Percentiles rank a stretch among this genome's conserved stretches.
phyloP scores from a whole-genome alignment of 1,284 basidiomycete species.

The Trichosporon sp. region DNA sequence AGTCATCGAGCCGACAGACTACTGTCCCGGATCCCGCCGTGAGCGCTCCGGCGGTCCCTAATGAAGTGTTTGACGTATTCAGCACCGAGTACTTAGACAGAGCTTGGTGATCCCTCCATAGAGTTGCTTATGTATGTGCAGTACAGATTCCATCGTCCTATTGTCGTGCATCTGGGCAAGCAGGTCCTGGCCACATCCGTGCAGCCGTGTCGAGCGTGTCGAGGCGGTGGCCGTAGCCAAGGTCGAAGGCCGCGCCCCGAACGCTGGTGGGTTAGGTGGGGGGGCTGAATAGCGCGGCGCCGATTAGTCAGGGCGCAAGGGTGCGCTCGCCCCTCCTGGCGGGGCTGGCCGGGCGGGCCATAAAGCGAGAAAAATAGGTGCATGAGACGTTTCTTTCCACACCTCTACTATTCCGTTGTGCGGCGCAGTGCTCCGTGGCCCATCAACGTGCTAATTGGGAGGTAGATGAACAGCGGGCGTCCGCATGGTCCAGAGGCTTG shows the following conservation, averaged over 20 bases:
- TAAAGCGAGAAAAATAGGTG: background rate
- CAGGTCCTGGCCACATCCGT: background rate
- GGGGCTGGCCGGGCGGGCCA: background rate
- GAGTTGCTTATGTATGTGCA: slow-evolving; percentile 1
- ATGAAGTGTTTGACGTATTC: slow-evolving; percentile 16
- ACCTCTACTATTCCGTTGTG: slow-evolving; percentile 18
- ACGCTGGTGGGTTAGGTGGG: background rate
- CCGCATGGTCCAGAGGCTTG: slow-evolving; percentile 5
- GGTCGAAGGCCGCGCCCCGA: background rate
- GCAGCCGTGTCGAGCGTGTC: background rate
- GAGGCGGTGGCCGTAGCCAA: background rate
- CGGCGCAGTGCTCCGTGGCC: background rate
- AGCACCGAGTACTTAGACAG: background rate
- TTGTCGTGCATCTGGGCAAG: background rate
- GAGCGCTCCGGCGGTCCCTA: background rate
- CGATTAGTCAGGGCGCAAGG: background rate
- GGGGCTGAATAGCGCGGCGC: background rate
- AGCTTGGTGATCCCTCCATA: background rate
- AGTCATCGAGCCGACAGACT: background rate
- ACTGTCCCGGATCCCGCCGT: background rate
- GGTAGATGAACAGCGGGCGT: slow-evolving; percentile 10
- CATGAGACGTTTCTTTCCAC: background rate
- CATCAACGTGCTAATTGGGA: slow-evolving; percentile 14
- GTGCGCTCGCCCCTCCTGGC: background rate
- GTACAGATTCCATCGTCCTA: background rate